phyloP scores from a whole-genome alignment of 495 filamentous ascomycete species.

The Podospora pseudopauciseta region DNA sequence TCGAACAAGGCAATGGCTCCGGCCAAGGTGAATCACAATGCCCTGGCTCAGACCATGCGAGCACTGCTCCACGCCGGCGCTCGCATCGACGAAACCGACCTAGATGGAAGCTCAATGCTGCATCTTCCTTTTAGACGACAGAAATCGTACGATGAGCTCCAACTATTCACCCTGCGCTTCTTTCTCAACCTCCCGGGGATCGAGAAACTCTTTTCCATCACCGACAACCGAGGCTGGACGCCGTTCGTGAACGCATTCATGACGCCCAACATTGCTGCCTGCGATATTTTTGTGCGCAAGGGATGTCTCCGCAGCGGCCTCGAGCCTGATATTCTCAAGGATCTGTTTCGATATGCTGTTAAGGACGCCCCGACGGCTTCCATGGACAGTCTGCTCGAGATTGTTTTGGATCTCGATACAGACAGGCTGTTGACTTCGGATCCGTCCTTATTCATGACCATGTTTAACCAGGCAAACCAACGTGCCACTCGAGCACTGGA shows the following conservation, averaged over 20 bases:
- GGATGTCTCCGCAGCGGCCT: slow-evolving; percentile 16
- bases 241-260: slow-evolving; percentile 19
- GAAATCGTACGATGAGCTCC: slow-evolving; percentile 2
- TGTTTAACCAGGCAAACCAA: slow-evolving; percentile 12
- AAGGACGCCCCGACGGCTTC: slow-evolving; percentile 5
- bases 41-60: slow-evolving; percentile 17
- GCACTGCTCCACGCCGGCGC: slow-evolving; percentile 23
- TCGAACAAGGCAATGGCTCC: slow-evolving; percentile 14
- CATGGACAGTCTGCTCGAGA: slow-evolving; percentile 13
- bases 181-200: slow-evolving; percentile 22
- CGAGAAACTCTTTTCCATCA: slow-evolving; percentile 11
- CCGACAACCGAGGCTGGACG: slow-evolving; percentile 12
- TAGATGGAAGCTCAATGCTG: slow-evolving; percentile 24
- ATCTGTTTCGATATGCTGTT: slow-evolving; percentile 7
- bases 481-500: slow-evolving; percentile 10
- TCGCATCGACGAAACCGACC: slow-evolving; percentile 19
- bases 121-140: slow-evolving; percentile 27
- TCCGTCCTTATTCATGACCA: slow-evolving; percentile 12
- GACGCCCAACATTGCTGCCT: slow-evolving; percentile 18
- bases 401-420: slow-evolving; percentile 23
- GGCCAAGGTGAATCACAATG: slow-evolving; percentile 2
- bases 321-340: slow-evolving; percentile 11
- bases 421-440: slow-evolving; percentile 10
- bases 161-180: slow-evolving; percentile 19
- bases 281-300: slow-evolving; percentile 26